Base-by-base conservation (phyloP, 306 rosid species). In the Neltuma alba region DNA sequence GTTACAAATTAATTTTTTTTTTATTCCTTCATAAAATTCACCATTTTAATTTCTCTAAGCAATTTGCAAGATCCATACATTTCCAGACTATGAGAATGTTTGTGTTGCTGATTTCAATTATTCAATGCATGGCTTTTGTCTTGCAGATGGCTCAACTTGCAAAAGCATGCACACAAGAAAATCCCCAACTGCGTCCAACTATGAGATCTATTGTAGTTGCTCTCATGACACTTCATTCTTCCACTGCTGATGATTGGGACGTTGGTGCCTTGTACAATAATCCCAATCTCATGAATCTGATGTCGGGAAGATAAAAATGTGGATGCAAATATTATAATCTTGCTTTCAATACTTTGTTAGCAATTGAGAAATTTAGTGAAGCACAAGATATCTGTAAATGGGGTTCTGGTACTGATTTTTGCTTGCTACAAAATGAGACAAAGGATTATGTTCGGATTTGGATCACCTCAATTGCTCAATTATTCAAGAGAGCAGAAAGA, bases 81-180 rank as follows among this genome's bases (percentile, higher is more conserved):
- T 20, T 77, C 14, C 47, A 44, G 16, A 30, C 20, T 30, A 30
- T 71, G 45, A 23, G 40, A 69, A 47, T 13, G 0, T 38, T 76
- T 64, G 33, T 34, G 25, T 58, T 74, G 11, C 21, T 58, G 18
- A 77, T 72, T 41, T 75, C 77, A 77, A 42, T 0, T 50, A 42
- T 42, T 50, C 45, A 72, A 71, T 21, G 25, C 57, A 55, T 58
- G 75, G 28, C 41, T 52, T 84, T 58, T 81, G 75, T 63, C 36
- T 80, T 86, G 86, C 97, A 94, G 98, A 82, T 92, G 89, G 91
- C 95, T n/a, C 97, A 88, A 69, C 89, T 94, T 16, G 98, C 90
- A 31, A 91, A 85, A 79, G 97, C 93, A 3, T 94, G 98, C 41
- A 93, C 93, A 37, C 41, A 5, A 37, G 41, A 37, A 9, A 37